Evolutionary conservation across 1,284 basidiomycete genomes (phyloP), one percentile per base, ranked within the genome.

Genomic region (Naganishia albida): DNA sequence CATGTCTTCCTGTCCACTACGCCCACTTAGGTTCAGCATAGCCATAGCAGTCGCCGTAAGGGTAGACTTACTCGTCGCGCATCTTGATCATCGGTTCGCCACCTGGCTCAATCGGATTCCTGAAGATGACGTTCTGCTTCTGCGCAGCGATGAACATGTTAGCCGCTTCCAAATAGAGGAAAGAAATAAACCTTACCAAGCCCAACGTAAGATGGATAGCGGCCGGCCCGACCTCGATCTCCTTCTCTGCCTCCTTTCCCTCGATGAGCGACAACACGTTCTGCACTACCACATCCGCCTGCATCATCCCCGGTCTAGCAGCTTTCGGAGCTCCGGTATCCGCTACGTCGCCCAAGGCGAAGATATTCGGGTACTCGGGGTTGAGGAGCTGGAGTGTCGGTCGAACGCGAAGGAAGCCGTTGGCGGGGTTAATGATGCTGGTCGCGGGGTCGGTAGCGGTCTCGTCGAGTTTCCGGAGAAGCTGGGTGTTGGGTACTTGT

Each of bases 241-340:
- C 30, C 30, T 51, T 48, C 7, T 23, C 23, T 3, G 64, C 40
- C 39, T 44, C 50, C 15, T 60, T 25, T 2, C 66, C 70, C 7
- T 67, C 50, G n/a, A 79, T 65, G 38, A 72, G 46, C 10, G 60
- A 39, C 55, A 71, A 65, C 39, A 79, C 72, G 68, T 79, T 80
- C 34, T 72, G 60, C 0, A 71, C 74, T 10, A 73, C 73, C 15
- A 74, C 69, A 1, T 67, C 73, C 0, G 74, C 76, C 65, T 79
- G 77, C 15, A 71, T 71, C 67, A 71, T 73, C 0, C 74, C 77
- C 13, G 76, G 74, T 38, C 68, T 42, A 0, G 68, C 88, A 6
- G 87, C 87, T 60, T 86, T 84, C 57, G 86, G 83, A 0, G 86
- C 87, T 3, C 86, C 86, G 2, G 86, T 85, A 70, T 87, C 86